Evolutionary conservation across 352 stramenopile genomes (phyloP).

Genomic region (Globisporangium abappressorium): DNA sequence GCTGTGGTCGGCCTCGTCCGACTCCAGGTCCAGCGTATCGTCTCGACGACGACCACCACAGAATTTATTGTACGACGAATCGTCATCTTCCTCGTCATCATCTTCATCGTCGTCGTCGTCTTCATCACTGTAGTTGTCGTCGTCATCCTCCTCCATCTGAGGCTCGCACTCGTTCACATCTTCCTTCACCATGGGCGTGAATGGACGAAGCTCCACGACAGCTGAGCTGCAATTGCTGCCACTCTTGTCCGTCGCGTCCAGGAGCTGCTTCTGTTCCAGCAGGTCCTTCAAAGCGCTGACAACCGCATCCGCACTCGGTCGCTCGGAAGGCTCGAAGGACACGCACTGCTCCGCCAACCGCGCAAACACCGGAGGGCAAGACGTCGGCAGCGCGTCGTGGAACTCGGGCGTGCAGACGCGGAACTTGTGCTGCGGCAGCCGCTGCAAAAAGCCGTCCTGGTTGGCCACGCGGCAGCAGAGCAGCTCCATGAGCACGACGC

Average conservation of each 20-base stretch:
- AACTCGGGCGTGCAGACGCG: constrained; percentile 62
- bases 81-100: constrained; percentile 23
- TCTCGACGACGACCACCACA: constrained; percentile 21
- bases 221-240: background rate
- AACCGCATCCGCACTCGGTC: constrained; percentile 45
- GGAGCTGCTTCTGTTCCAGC: constrained; percentile 30
- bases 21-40: constrained; percentile 41
- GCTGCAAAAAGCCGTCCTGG: constrained; percentile 75
- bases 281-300: constrained; percentile 43
- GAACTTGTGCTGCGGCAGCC: constrained; percentile 84
- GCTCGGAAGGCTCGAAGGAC: constrained; percentile 70
- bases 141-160: constrained; percentile 48
- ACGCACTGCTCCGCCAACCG: constrained; percentile 68
- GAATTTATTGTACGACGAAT: constrained; percentile 25
- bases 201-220: constrained; percentile 53
- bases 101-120: constrained; percentile 54
- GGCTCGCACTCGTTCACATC: constrained; percentile 44
- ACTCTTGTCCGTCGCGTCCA: constrained; percentile 4
- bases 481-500: constrained; percentile 86
- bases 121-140: constrained; percentile 50
- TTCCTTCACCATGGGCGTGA: constrained; percentile 34
- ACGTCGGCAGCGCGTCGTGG: constrained; percentile 50
- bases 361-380: constrained; percentile 57
- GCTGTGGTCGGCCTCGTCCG: constrained; percentile 34
- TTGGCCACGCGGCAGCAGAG: constrained; percentile 80